Base-by-base conservation (phyloP, 2,329 filamentous ascomycete genomes). In the Niveomyces coronatus region DNA sequence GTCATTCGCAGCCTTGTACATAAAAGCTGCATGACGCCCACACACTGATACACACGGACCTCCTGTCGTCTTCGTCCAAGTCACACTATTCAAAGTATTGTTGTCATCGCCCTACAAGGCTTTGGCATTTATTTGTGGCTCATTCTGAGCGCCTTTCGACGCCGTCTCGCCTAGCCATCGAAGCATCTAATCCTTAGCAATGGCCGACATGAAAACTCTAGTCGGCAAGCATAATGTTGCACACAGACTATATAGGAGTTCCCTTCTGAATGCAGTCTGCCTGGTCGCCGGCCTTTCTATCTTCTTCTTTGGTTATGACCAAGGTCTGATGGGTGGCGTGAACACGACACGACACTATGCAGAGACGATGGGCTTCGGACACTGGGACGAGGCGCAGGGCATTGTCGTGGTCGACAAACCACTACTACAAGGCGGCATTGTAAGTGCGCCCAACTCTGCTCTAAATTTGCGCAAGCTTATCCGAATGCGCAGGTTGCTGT, bases 301-400 rank as follows among this genome's bases (percentile, higher is more conserved):
- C 45, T 76, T 82, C 55, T 81, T 82, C 63, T 81, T 81, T 47
- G 78, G 68, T 27, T 71, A 71, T 47, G 69, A 74, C 44, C 69
- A 73, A 48, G 70, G 67, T 31, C 56, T 70, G 45, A 79, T 69
- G 75, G 71, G 72, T 14, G 79, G 79, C 40, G 77, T 83, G 10
- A 82, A 83, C 56, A 77, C 73, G 32, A 67, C 76, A 27, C 68
- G 69, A 35, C 59, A 81, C 52, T 84, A 83, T 50, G 72, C 78
- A 35, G 62, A 73, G 26, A 58, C 73, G 9, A 82, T 84, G 76
- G 67, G 67, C 7, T 76, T 82, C 44, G 79, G 79, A 5, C 67
- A 81, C 46, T 67, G 71, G 14, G 64, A 73, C 43, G 58, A 61
- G 16, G 67, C 65, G 0, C 51, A 53, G 14, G 48, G 56, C 6